These are phyloP conservation scores for Andrographis paniculata DNA, from an alignment of 305 asterid species.

Conservation along the genomic window DNA sequence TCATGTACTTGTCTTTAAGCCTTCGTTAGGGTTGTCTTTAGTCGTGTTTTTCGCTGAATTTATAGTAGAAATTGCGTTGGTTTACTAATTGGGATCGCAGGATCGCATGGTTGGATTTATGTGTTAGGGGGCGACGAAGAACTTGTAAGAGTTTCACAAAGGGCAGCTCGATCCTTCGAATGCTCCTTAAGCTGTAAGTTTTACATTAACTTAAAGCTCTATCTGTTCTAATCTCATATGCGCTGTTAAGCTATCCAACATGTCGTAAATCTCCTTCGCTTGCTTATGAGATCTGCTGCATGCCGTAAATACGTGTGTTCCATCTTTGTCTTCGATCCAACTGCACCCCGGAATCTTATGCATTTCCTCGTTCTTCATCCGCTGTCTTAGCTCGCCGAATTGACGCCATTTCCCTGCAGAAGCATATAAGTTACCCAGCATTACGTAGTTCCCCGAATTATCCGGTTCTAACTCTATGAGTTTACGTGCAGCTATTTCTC, in stretches of 20 bases:
- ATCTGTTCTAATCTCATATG: constrained; percentile 37
- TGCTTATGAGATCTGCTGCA: constrained; percentile 49
- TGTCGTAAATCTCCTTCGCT: constrained; percentile 41
- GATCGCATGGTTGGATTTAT: too few species aligned
- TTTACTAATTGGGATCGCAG: too few species aligned
- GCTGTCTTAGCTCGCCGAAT: constrained; percentile 38
- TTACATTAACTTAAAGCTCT: constrained; percentile 5
- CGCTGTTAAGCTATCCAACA: constrained; percentile 45
- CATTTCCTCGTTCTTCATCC: constrained; percentile 36
- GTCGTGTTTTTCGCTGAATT: too few species aligned
- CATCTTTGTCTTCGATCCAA: constrained; percentile 71
- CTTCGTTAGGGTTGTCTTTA: too few species aligned
- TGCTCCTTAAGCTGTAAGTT: too few species aligned
- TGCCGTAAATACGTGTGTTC: constrained; percentile 62
- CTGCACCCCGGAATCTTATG: constrained; percentile 74
- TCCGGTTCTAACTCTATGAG: constrained; percentile 53
- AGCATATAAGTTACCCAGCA: constrained; percentile 74
- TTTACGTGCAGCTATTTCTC: constrained; percentile 57
- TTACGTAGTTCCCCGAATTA: constrained; percentile 48
- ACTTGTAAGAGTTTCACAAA: too few species aligned
- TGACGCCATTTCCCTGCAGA: constrained; percentile 58
- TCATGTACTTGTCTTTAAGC: too few species aligned
- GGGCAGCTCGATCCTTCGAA: too few species aligned
- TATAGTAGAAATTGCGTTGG: too few species aligned
- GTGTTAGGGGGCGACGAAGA: too few species aligned